Base-by-base conservation (phyloP, 2,329 filamentous ascomycete genomes). In the Diplodia mutila region DNA sequence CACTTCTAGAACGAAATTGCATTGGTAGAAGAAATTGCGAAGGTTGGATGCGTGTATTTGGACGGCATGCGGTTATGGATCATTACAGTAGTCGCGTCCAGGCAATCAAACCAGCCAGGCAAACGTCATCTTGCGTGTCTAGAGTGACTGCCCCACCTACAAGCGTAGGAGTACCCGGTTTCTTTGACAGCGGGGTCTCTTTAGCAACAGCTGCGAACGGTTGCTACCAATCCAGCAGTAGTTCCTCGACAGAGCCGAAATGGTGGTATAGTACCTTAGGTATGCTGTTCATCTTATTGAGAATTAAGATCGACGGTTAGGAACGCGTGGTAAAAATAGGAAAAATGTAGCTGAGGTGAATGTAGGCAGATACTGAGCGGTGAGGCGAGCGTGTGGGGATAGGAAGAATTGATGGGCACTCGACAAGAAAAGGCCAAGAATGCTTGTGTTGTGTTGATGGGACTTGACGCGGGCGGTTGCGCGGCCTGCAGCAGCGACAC, bases 371-470 rank as follows among this genome's bases (percentile, higher is more conserved):
- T n/a, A n/a, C n/a, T n/a, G n/a, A n/a, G n/a, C n/a, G n/a, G n/a
- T n/a, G n/a, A n/a, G n/a, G n/a, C n/a, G n/a, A n/a, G n/a, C n/a
- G n/a, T n/a, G n/a, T n/a, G n/a, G n/a, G n/a, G n/a, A n/a, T n/a
- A n/a, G n/a, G n/a, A 54, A 54, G 29, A 34, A 23, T 34, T 25
- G 32, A 39, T 32, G 29, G 27, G 25, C 51, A 18, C n/a, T n/a
- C n/a, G 51, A 18, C 23, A 18, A 4, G 18, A 27, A 32, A 21
- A 51, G 3, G 27, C 27, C 57, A 51, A 63, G 59, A 51, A 51
- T 51, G 59, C 46, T 51, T 46, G 59, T 63, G 42, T 63, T 63
- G 59, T 37, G 59, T 63, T 63, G 59, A 51, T 21, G 34, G 57
- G 18, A 34, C 9, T 61, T 61, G 39, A 61, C 57, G 46, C 59